A percentile compares a stretch with the other conserved stretches of the same genome.
Evolutionary conservation across 495 filamentous ascomycete genomes (phyloP).

Genomic region (Daldinia grandis): DNA sequence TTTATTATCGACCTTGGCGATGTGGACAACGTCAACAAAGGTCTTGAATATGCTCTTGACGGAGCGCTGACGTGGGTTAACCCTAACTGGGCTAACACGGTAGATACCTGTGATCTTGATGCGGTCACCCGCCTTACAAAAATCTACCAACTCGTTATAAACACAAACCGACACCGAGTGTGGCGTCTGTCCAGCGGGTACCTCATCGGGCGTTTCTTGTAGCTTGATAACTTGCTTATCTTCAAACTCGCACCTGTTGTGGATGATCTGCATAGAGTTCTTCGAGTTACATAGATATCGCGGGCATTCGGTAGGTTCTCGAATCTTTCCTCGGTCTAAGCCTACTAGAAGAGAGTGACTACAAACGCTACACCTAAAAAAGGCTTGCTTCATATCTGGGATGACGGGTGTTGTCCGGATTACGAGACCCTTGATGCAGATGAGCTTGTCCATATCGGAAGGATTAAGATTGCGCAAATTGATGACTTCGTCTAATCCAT

Average conservation of each 20-base stretch:
- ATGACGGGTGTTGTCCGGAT: conserved; percentile 96
- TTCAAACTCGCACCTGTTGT: conserved; percentile 93
- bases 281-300: conserved; percentile 80
- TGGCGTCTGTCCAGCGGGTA: conserved; percentile 96
- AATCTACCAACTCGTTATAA: conserved; percentile 95
- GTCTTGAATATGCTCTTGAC: conserved; percentile 98
- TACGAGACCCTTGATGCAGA: conserved; percentile 95
- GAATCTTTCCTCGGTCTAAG: conserved; percentile 94
- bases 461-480: conserved; percentile 97
- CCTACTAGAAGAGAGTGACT: conserved; percentile 89
- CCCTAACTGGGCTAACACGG: conserved; percentile 91
- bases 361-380: conserved; percentile 94
- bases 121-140: conserved; percentile 96
- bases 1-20: conserved; percentile 95
- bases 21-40: conserved; percentile 92
- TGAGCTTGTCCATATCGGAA: conserved; percentile 93
- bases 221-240: conserved; percentile 99
- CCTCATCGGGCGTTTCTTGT: conserved; percentile 93
- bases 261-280: conserved; percentile 97
- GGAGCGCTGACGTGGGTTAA: conserved; percentile 90
- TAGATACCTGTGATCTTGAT: conserved; percentile 98
- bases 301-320: conserved; percentile 91
- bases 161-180: conserved; percentile 97
- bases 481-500: conserved; percentile 83
- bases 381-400: conserved; percentile 94